Base-by-base conservation (phyloP, 768 basidiomycete species). In the Mycena sanguinolenta region DNA sequence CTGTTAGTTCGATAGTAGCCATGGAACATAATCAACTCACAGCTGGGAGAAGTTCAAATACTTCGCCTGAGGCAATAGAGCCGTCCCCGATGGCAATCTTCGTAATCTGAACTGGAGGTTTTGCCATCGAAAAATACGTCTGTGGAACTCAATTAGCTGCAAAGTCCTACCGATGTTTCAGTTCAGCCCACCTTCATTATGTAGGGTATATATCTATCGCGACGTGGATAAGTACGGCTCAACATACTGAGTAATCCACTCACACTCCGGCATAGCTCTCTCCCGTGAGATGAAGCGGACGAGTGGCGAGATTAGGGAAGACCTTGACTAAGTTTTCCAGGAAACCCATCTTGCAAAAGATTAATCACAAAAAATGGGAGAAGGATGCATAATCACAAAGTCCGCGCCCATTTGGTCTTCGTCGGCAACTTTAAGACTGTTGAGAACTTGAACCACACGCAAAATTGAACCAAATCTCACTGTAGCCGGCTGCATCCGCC, bases 201-300 rank as follows among this genome's bases (percentile, higher is more conserved):
- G 76, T 94, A 93, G 13, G 93, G 92, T 28, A 32, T 46, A 59
- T 34, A 67, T 27, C 63, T 72, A 34, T 49, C 28, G 32, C 59
- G 53, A 14, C 54, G 44, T 67, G 42, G 32, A 39, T 28, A n/a
- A 30, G 13, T 25, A 2, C 16, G 25, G 30, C 27, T 17, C 5
- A 49, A 53, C 23, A 58, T 57, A 61, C 46, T n/a, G 39, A 38
- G 25, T 76, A 88, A 73, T 89, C n/a, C 62, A 93, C 92, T 73
- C 91, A 93, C 68, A 85, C 85, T 32, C 93, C 93, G 17, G 93
- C 88, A 77, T 93, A 94, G 74, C 90, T 92, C 79, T 94, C 93
- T 7, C 93, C 93, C 0, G 88, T 89, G 42, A 94, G 75, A 77
- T 90, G 81, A 39, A 94, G 84, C 19, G 93, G 93, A 32, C 93